Base-by-base conservation (phyloP, 768 basidiomycete genomes). In the Daedaleopsis nitida region DNA sequence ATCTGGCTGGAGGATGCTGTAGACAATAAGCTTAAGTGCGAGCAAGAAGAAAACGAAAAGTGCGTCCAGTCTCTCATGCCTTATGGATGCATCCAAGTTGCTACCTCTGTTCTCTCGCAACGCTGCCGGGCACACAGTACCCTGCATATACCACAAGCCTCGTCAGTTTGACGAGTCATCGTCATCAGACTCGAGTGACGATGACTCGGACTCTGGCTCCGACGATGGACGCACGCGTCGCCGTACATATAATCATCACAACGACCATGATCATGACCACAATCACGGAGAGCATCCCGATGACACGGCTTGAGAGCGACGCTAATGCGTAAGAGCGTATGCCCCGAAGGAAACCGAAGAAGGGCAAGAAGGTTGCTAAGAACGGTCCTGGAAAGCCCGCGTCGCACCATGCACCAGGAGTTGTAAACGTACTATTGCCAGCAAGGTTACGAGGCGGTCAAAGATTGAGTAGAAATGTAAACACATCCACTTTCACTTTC, bases 41-140 rank as follows among this genome's bases (percentile, higher is more conserved):
- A 92, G 92, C 8, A 87, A 83, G 81, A 96, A 97, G 76, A 92
- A 90, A 64, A 93, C 93, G 32, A 98, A 98, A 77, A 94, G 96
- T 96, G 66, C 64, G 90, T 83, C 5, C 17, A 17, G 14, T 5
- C 45, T 17, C 38, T 55, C 24, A 39, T 59, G 23, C 42, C 37
- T 45, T 24, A n/a, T n/a, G n/a, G n/a, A n/a, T n/a, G n/a, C n/a
- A n/a, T n/a, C n/a, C n/a, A n/a, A n/a, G 27, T n/a, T n/a, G n/a
- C n/a, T n/a, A n/a, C n/a, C n/a, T n/a, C n/a, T 8, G 23, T 48
- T 16, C 44, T 42, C 35, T 21, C 45, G 47, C 39, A 17, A n/a
- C 24, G 19, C 7, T 37, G 21, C 39, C 17, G 21, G 16, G 17
- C 2, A 27, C 11, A 12, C 64, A 98, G 95, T 97, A 52, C 97